A percentile compares a stretch with the other conserved stretches of the same genome.
These are phyloP conservation scores for Trichoderma sp. DNA, from an alignment of 2,329 filamentous ascomycete species.

Conservation along the genomic window DNA sequence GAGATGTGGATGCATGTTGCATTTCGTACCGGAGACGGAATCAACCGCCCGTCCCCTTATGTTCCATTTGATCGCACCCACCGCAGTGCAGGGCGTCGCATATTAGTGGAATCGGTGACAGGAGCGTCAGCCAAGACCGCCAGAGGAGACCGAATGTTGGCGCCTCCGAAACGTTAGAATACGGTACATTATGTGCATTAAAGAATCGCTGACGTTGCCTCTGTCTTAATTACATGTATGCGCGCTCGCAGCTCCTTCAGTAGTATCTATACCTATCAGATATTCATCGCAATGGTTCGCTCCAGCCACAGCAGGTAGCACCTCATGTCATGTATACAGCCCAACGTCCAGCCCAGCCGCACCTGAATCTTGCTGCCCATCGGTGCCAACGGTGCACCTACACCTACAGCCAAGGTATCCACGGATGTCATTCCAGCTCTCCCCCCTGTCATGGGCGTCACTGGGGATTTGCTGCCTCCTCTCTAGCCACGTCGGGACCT, in stretches of 20 bases:
- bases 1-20: too few species aligned
- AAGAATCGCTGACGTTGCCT: background rate
- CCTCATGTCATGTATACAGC: background rate
- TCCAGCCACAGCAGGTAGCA: background rate
- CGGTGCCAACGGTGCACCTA: background rate
- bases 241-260: too few species aligned
- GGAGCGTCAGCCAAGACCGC: background rate
- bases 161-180: slow-evolving; percentile 1
- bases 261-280: too few species aligned
- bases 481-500: slow-evolving; percentile 10
- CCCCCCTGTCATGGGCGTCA: background rate
- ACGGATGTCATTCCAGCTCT: background rate
- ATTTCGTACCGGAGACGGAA: too few species aligned
- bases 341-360: background rate
- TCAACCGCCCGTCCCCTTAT: too few species aligned
- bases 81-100: background rate
- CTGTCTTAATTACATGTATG: background rate
- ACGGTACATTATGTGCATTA: background rate
- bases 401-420: background rate
- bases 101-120: background rate
- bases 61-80: too few species aligned
- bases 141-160: background rate
- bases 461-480: slow-evolving; percentile 7
- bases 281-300: background rate
- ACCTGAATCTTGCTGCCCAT: slow-evolving; percentile 11